Conservation (phyloP, 1,284 basidiomycete species). For the Cryptococcus sp. region DNA sequence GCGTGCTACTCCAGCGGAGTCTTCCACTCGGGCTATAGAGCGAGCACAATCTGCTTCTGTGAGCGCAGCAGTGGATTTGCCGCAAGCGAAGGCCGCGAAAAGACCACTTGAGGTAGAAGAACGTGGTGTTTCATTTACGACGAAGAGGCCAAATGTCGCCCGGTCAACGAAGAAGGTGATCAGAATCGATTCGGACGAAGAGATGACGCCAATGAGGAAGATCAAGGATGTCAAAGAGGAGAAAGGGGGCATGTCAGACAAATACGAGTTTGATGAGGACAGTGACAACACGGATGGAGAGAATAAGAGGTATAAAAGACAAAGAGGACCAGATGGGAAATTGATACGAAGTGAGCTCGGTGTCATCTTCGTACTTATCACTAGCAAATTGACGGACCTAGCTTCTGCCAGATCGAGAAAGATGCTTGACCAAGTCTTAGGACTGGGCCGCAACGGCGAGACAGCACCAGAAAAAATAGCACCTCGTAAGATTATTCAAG, state of each 20-base stretch:
- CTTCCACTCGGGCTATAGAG: background rate
- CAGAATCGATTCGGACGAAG: too few relatives aligned
- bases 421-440: background rate
- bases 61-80: too few relatives aligned
- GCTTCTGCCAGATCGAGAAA: background rate
- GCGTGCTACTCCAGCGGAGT: background rate
- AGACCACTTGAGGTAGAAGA: too few relatives aligned
- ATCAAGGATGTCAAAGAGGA: too few relatives aligned
- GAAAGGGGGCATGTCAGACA: too few relatives aligned
- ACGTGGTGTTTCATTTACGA: too few relatives aligned
- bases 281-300: background rate
- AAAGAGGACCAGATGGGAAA: conserved; percentile 14
- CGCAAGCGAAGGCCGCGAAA: too few relatives aligned
- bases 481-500: conserved; percentile 15
- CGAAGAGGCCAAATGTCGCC: too few relatives aligned
- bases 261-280: too few relatives aligned
- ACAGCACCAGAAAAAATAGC: conserved; percentile 24
- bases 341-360: conserved; percentile 7
- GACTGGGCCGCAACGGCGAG: background rate
- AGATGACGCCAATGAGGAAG: too few relatives aligned
- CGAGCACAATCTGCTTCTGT: background rate
- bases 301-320: conserved; percentile 4
- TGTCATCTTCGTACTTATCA: background rate
- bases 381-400: background rate
- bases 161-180: too few relatives aligned